Conservation (phyloP, 1,284 basidiomycete genomes). For the Puccinia polysora region DNA sequence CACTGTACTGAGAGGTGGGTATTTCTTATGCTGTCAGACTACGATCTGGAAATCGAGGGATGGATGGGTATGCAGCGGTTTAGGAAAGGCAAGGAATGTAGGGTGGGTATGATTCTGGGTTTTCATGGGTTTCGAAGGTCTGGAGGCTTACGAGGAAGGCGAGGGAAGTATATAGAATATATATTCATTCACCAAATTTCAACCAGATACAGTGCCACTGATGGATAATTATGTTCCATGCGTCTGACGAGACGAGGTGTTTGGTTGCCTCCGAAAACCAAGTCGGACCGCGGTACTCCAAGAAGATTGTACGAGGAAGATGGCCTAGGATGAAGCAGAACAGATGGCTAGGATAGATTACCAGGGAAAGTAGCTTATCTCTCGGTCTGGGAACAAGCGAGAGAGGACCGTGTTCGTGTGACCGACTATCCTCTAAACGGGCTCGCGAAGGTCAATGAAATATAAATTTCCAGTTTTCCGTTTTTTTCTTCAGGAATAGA, state of each 20-base stretch:
- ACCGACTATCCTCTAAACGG: neutral
- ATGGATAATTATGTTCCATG: conserved; percentile 4
- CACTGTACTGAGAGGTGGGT: too few relatives aligned
- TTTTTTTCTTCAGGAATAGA: neutral
- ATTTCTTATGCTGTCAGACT: too few relatives aligned
- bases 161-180: conserved; percentile 25
- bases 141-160: conserved; percentile 6
- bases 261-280: neutral
- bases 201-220: conserved; percentile 15
- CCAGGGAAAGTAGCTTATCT: neutral
- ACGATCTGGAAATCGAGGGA: conserved; percentile 11
- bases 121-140: too few relatives aligned
- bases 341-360: neutral
- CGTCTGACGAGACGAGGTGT: conserved; percentile 3
- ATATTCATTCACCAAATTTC: conserved; percentile 1
- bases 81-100: neutral
- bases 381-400: neutral
- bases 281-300: neutral
- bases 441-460: neutral
- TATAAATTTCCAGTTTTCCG: neutral
- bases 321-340: neutral
- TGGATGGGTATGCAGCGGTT: conserved; percentile 9
- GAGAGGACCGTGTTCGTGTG: conserved; percentile 8
- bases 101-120: neutral
- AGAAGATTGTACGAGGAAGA: neutral